Evolutionary conservation across 768 basidiomycete species (phyloP).

Genomic region (Aureoboletus auriporus): DNA sequence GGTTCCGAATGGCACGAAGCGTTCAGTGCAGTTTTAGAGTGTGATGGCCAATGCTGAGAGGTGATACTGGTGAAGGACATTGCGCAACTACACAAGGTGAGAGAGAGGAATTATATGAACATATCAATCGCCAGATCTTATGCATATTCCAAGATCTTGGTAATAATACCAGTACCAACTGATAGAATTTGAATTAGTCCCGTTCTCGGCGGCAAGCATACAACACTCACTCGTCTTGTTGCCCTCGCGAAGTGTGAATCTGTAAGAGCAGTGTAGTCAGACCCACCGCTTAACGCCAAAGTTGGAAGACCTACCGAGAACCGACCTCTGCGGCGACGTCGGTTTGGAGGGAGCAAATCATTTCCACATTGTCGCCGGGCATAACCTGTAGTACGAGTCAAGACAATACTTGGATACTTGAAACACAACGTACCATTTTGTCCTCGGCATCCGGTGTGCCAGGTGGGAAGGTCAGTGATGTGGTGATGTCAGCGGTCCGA

Average conservation of each 20-base stretch:
- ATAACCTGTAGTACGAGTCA: conserved; percentile 56
- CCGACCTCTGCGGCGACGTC: conserved; percentile 90
- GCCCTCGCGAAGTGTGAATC: conserved; percentile 91
- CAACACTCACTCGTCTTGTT: conserved; percentile 76
- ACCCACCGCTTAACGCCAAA: neutral
- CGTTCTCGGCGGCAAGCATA: neutral
- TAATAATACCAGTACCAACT: conserved; percentile 95
- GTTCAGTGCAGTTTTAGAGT: too few relatives aligned
- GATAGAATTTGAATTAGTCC: conserved; percentile 9
- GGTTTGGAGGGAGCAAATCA: conserved; percentile 76
- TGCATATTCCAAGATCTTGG: conserved; percentile 63
- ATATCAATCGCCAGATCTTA: conserved; percentile 6
- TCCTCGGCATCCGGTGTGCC: conserved; percentile 77
- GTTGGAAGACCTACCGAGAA: conserved; percentile 48
- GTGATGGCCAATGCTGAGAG: conserved; percentile 19
- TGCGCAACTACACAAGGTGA: conserved; percentile 16
- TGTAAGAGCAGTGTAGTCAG: conserved; percentile 12
- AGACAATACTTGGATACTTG: neutral
- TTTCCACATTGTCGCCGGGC: conserved; percentile 97
- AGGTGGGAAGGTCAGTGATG: conserved; percentile 78
- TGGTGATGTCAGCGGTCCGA: conserved; percentile 93
- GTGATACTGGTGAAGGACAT: conserved; percentile 3
- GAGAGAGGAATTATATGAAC: conserved; percentile 16
- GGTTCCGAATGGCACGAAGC: too few relatives aligned
- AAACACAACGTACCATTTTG: conserved; percentile 63